phyloP scores from a whole-genome alignment of 768 basidiomycete genomes.

The Serendipita sp. region DNA sequence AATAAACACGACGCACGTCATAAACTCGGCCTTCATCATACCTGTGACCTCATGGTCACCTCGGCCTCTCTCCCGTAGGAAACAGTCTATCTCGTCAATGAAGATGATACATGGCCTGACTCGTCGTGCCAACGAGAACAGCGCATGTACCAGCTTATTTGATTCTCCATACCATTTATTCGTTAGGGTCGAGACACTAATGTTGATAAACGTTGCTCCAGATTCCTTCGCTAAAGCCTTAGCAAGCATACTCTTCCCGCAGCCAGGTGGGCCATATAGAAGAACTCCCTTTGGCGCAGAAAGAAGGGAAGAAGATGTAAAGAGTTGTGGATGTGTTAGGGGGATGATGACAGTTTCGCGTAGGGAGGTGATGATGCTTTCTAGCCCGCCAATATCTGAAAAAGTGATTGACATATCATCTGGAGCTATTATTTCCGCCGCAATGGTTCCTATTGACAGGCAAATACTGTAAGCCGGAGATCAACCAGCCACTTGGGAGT shows the following conservation, averaged over 20 bases:
- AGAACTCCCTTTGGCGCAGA: constrained; percentile 92
- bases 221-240: constrained; percentile 96
- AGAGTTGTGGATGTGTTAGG: constrained; percentile 77
- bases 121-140: constrained; percentile 89
- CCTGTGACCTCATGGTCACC: constrained; percentile 95
- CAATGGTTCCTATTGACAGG: constrained; percentile 49
- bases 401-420: constrained; percentile 73
- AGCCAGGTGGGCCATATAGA: constrained; percentile 91
- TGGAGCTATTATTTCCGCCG: constrained; percentile 84
- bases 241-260: constrained; percentile 99
- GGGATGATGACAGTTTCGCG: constrained; percentile 95
- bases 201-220: constrained; percentile 90
- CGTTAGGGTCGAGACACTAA: constrained; percentile 56
- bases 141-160: constrained; percentile 87
- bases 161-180: constrained; percentile 81
- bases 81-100: constrained; percentile 96
- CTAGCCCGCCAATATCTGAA: constrained; percentile 83
- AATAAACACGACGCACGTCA: constrained; percentile 45
- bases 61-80: constrained; percentile 64
- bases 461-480: background rate
- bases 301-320: constrained; percentile 66
- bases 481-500: background rate
- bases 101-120: constrained; percentile 94
- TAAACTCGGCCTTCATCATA: constrained; percentile 96
- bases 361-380: constrained; percentile 74